phyloP scores from a whole-genome alignment of 2,329 filamentous ascomycete genomes.

The Juglanconis sp. region DNA sequence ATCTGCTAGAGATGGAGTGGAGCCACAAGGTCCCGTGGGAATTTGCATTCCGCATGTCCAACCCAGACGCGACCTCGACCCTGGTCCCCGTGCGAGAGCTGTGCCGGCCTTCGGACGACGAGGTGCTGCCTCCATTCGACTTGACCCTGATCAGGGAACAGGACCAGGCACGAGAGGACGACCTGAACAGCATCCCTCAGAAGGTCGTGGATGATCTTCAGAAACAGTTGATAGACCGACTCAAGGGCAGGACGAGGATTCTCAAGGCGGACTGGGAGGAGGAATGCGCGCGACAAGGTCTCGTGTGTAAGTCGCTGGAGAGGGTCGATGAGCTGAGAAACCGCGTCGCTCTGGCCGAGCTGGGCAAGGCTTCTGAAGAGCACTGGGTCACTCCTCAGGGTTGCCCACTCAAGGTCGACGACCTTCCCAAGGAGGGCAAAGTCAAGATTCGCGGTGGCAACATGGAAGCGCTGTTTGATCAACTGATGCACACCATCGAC shows the following conservation, averaged over 20 bases:
- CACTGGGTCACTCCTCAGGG: conserved; percentile 13
- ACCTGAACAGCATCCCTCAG: background rate
- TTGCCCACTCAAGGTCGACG: background rate
- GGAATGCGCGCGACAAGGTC: conserved; percentile 14
- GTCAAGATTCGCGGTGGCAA: conserved; percentile 9
- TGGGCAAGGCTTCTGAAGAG: conserved; percentile 8
- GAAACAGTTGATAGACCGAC: background rate
- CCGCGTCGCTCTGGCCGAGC: conserved; percentile 2
- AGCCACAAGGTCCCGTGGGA: conserved; percentile 13
- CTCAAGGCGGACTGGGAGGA: conserved; percentile 11
- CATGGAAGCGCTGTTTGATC: conserved; percentile 17
- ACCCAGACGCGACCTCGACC: background rate
- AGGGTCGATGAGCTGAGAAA: background rate
- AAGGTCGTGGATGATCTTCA: background rate
- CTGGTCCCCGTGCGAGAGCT: conserved; percentile 10
- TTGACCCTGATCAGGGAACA: background rate
- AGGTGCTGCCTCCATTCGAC: background rate
- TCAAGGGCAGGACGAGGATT: background rate
- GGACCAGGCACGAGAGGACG: background rate
- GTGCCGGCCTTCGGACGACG: background rate
- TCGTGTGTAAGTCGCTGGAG: conserved; percentile 1
- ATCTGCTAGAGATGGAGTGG: conserved; percentile 12
- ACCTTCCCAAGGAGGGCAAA: conserved; percentile 7
- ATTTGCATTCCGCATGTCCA: background rate
- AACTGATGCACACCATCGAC: conserved; percentile 12